These are phyloP conservation scores for Phyllostachys edulis DNA, from an alignment of 176 grass and related monocot species.

Conservation along the genomic window DNA sequence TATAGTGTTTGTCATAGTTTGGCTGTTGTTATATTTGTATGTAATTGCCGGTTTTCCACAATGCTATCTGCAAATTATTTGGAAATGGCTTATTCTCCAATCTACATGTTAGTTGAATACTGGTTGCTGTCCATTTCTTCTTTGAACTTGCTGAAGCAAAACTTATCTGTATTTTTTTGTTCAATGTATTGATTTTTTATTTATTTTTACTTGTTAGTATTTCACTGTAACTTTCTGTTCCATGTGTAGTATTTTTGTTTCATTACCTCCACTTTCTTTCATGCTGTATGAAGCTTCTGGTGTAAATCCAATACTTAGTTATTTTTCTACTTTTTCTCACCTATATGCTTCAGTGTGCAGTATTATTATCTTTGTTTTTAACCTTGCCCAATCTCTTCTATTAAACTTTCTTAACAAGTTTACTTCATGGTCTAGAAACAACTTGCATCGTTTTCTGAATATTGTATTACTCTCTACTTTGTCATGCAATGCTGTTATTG, in stretches of 20 bases:
- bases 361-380: constrained; percentile 6
- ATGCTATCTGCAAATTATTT: constrained; percentile 10
- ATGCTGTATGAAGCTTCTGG: background rate
- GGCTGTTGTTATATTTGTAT: background rate
- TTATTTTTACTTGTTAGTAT: constrained; percentile 14
- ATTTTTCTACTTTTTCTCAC: background rate
- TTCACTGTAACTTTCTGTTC: background rate
- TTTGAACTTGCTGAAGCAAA: constrained; percentile 3
- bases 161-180: constrained; percentile 1
- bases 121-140: background rate
- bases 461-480: constrained; percentile 13
- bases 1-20: constrained; percentile 4
- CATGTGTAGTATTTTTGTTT: background rate
- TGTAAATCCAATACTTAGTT: background rate
- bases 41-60: constrained; percentile 2
- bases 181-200: background rate
- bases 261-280: background rate
- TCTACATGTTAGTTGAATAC: background rate
- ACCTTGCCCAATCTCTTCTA: background rate
- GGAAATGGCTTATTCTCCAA: background rate
- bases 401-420: background rate
- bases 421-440: background rate
- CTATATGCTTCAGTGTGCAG: background rate
- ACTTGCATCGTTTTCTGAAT: constrained; percentile 2
- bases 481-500: constrained; percentile 29